A percentile compares a stretch with the other conserved stretches of the same genome.
Evolutionary conservation across 257 asterid species (phyloP).

Genomic region (Fraxinus excelsior): DNA sequence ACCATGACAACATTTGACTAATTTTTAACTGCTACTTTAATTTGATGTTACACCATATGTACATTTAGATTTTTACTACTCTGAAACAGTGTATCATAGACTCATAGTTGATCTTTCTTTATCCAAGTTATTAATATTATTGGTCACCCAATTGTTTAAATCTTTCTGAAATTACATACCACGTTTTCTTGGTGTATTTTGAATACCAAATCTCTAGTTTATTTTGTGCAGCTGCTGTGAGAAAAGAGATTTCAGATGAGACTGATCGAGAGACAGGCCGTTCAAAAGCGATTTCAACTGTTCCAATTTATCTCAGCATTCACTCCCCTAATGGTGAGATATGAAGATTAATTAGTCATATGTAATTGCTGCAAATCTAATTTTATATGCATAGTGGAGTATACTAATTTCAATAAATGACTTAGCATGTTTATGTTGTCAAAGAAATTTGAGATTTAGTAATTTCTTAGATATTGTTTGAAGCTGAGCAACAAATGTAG

Average conservation of each 20-base stretch:
- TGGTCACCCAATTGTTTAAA: not conserved
- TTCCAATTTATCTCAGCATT: slow-evolving; percentile 75
- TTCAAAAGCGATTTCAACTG: slow-evolving; percentile 55
- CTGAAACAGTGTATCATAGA: not conserved
- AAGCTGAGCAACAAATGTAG: not conserved
- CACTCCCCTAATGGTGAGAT: slow-evolving; percentile 67
- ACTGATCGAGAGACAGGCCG: slow-evolving; percentile 85
- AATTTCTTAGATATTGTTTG: not conserved
- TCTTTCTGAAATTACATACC: not conserved
- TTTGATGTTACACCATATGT: slow-evolving; percentile 1
- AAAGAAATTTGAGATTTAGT: not conserved
- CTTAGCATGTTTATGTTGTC: not conserved
- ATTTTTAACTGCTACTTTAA: not conserved
- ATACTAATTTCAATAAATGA: not conserved
- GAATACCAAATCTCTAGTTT: slow-evolving; percentile 11
- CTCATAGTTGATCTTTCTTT: not conserved
- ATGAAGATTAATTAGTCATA: not conserved
- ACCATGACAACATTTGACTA: not conserved
- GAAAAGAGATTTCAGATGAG: slow-evolving; percentile 76
- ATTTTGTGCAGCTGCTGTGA: slow-evolving; percentile 54
- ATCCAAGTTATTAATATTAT: not conserved
- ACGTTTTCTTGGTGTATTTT: not conserved
- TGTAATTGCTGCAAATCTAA: slow-evolving; percentile 13
- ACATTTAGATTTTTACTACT: not conserved
- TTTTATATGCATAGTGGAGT: slow-evolving; percentile 8